Evolutionary conservation across 495 filamentous ascomycete genomes (phyloP).

Genomic region (Achaetomiella virescens): DNA sequence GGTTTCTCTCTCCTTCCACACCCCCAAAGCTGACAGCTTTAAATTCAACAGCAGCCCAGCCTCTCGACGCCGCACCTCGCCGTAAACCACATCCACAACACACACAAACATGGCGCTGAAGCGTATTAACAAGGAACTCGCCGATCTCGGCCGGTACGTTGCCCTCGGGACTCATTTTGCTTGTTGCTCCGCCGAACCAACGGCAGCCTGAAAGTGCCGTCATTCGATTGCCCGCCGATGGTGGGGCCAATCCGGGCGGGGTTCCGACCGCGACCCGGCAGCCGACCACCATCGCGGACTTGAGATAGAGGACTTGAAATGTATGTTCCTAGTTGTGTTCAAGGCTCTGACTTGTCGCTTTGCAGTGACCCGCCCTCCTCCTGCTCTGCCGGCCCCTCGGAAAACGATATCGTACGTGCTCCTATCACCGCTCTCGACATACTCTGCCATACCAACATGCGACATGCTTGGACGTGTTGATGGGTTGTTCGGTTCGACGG

Average conservation of each 20-base stretch:
- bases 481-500: neutral
- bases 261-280: conserved; percentile 3
- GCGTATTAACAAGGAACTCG: conserved; percentile 99
- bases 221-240: conserved; percentile 18
- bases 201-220: conserved; percentile 13
- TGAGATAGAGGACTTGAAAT: neutral
- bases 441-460: conserved; percentile 1
- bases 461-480: conserved; percentile 2
- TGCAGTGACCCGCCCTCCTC: conserved; percentile 94
- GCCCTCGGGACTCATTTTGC: conserved; percentile 10
- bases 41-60: conserved; percentile 19
- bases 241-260: conserved; percentile 24
- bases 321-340: neutral
- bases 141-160: conserved; percentile 94
- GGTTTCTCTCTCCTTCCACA: conserved; percentile 27
- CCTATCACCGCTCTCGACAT: conserved; percentile 7
- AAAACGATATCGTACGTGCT: conserved; percentile 87
- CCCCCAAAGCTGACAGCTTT: conserved; percentile 25
- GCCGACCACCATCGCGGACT: neutral
- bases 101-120: conserved; percentile 82
- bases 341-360: conserved; percentile 36
- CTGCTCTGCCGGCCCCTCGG: conserved; percentile 92
- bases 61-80: conserved; percentile 10
- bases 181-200: neutral
- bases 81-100: conserved; percentile 27